Base-by-base conservation (phyloP, 768 basidiomycete genomes). In the Boletus speciosus region DNA sequence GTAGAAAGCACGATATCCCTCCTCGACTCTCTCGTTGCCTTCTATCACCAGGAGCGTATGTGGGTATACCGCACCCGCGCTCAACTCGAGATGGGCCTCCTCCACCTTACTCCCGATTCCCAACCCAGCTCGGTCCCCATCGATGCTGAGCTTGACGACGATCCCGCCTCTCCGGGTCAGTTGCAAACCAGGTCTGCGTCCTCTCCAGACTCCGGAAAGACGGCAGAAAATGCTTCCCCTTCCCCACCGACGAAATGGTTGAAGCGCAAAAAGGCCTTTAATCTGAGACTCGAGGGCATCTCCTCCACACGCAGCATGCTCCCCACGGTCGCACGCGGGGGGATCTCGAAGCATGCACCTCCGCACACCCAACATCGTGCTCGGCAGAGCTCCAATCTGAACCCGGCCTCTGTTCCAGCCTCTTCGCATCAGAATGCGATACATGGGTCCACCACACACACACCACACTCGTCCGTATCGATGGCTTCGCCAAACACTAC, bases 61-160 rank as follows among this genome's bases (percentile, higher is more conserved):
- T 88, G 86, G 85, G 79, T 87, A 6, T 81, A 83, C 57, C 82
- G 82, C 52, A 83, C 83, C 45, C 82, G 84, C 38, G 81, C 80
- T 16, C 73, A 76, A 47, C 78, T 87, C 59, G 81, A 84, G 68
- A 73, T 78, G 64, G 75, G 78, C 41, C 59, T 74, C 55, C 49
- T 68, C 63, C 47, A 64, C 29, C 58, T 52, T 37, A 12, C n/a
- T 6, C 54, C 49, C 45, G 54, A 55, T 16, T 52, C 56, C 43
- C 59, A 46, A 7, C 1, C 23, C 6, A 23, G n/a, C 6, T 21
- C 58, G 16, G 34, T 38, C 34, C 38, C 59, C 19, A 11, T 42
- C 15, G 63, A 60, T 21, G 9, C 34, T 21, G 55, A 55, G 46
- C 52, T 54, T 42, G 63, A 58, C 35, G 66, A 66, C 54, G 69